Evolutionary conservation across 176 grass and related monocot species (phyloP).

Genomic region (Canna indica): DNA sequence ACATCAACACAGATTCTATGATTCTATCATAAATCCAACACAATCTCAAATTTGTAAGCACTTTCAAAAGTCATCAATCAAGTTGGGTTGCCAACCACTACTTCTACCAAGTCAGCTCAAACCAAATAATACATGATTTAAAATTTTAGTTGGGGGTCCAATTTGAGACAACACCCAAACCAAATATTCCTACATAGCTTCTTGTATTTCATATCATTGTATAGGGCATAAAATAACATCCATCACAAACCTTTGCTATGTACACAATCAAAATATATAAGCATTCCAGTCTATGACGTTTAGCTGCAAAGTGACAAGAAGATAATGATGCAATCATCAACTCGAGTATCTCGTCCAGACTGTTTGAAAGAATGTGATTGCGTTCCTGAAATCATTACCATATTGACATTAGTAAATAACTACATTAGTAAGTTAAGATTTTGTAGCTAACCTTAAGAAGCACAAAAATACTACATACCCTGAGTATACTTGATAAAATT

Average conservation of each 20-base stretch:
- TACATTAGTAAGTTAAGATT: not conserved
- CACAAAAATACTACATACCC: slow-evolving; percentile 27
- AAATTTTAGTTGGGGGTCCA: no score
- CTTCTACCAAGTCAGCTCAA: no score
- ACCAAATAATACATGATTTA: no score
- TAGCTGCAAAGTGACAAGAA: slow-evolving; percentile 66
- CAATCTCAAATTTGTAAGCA: no score
- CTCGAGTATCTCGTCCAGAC: slow-evolving; percentile 48
- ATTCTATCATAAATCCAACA: no score
- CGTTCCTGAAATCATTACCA: slow-evolving; percentile 34
- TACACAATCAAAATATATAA: slow-evolving; percentile 70
- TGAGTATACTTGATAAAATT: slow-evolving; percentile 76
- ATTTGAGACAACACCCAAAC: no score
- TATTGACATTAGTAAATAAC: slow-evolving; percentile 3
- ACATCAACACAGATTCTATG: no score
- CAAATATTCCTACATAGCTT: no score
- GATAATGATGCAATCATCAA: slow-evolving; percentile 64
- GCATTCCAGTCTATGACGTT: slow-evolving; percentile 82
- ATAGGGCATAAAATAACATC: no score
- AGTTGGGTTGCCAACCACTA: no score
- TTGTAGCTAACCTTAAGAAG: not conserved
- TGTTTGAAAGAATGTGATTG: slow-evolving; percentile 49
- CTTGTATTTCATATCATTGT: no score
- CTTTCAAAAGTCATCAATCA: no score
- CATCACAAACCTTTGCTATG: slow-evolving; percentile 62